These are phyloP conservation scores for Insectozyma bohioensis DNA, from an alignment of 1,139 yeast genomes.

Conservation along the genomic window DNA sequence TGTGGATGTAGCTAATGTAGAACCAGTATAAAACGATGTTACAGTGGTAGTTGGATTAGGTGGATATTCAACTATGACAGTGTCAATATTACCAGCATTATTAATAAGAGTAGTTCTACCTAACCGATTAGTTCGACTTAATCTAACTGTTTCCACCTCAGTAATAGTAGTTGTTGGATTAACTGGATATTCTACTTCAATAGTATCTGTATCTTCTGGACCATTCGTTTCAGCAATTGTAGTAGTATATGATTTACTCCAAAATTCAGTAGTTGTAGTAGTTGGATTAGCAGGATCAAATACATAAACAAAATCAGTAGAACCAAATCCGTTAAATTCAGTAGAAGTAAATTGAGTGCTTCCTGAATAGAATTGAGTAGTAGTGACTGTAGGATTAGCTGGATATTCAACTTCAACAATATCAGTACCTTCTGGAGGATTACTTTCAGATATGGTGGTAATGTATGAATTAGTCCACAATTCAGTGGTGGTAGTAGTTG, in stretches of 20 bases:
- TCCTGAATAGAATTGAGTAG: constrained; percentile 11
- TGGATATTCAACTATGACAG: constrained; percentile 21
- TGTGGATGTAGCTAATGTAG: constrained; percentile 10
- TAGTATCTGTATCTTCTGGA: constrained; percentile 17
- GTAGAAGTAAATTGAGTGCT: constrained; percentile 9
- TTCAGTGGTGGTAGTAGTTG: constrained; percentile 15
- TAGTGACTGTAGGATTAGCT: constrained; percentile 12
- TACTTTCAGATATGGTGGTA: constrained; percentile 5
- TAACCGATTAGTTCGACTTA: constrained; percentile 5
- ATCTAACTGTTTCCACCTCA: constrained; percentile 7
- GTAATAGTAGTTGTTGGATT: constrained; percentile 14
- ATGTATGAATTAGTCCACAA: constrained; percentile 7
- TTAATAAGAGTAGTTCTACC: constrained; percentile 11
- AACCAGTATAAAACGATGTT: constrained; percentile 12
- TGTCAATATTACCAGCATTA: constrained; percentile 15
- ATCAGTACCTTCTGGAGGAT: constrained; percentile 16
- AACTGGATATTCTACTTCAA: constrained; percentile 19
- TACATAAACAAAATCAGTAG: constrained; percentile 19
- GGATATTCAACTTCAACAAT: constrained; percentile 19
- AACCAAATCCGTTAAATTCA: constrained; percentile 11
- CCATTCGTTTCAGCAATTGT: constrained; percentile 13
- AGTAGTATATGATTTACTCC: constrained; percentile 13
- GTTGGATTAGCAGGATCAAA: constrained; percentile 18
- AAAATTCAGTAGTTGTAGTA: constrained; percentile 11
- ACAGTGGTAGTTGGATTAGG: constrained; percentile 13